Conservation (phyloP, 306 rosid genomes). For the Prinsepia uniflora region DNA sequence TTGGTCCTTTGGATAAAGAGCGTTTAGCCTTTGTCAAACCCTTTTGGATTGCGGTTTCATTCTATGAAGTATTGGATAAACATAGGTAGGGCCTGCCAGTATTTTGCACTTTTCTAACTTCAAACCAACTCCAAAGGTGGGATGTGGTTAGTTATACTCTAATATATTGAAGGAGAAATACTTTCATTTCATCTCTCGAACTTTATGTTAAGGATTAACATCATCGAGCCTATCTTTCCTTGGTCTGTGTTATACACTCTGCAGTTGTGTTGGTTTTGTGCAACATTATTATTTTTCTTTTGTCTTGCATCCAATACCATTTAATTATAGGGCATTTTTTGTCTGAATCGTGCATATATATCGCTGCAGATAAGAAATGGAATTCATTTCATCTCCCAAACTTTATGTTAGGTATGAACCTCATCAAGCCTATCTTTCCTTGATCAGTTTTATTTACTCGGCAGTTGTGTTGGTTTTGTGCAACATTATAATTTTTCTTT, state of each 20-base stretch:
- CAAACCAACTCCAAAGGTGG: background rate
- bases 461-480: background rate
- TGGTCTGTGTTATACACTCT: background rate
- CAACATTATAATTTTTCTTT: background rate
- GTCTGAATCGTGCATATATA: background rate
- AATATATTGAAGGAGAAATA: too few species aligned
- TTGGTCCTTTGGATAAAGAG: too few species aligned
- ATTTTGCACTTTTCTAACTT: background rate
- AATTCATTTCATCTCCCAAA: background rate
- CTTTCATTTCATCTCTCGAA: background rate
- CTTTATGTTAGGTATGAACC: background rate
- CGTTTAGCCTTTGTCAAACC: too few species aligned
- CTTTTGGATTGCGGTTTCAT: background rate
- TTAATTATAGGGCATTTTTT: background rate
- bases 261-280: background rate
- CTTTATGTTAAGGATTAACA: background rate
- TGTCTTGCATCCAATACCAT: background rate
- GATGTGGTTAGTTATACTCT: background rate
- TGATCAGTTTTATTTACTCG: background rate
- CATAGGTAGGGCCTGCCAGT: background rate
- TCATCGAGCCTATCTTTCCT: background rate
- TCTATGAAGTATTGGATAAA: constrained; percentile 7
- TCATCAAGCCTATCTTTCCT: background rate
- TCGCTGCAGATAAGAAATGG: too few species aligned
- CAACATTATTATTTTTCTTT: background rate